These are phyloP conservation scores for Dothidotthia symphoricarpi DNA, from an alignment of 2,329 filamentous ascomycete genomes.

Conservation along the genomic window DNA sequence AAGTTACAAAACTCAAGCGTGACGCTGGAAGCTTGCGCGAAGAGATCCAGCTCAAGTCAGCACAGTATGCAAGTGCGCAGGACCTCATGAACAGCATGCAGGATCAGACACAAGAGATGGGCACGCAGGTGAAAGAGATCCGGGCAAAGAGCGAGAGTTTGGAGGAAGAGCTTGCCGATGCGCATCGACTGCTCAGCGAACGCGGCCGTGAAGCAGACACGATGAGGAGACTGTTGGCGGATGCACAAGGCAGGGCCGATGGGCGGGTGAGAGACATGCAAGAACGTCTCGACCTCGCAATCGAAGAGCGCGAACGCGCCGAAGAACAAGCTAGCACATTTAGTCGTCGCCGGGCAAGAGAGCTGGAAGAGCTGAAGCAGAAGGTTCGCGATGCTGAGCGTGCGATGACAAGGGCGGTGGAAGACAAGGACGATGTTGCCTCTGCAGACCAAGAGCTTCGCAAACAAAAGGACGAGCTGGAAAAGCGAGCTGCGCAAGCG, in stretches of 20 bases:
- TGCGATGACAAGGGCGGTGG: slow-evolving; percentile 65
- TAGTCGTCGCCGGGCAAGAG: slow-evolving; percentile 72
- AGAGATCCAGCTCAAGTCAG: slow-evolving; percentile 78
- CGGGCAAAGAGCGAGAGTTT: slow-evolving; percentile 77
- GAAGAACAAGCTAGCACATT: slow-evolving; percentile 85
- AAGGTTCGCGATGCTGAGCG: slow-evolving; percentile 80
- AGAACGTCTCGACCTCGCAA: slow-evolving; percentile 78
- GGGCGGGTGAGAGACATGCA: slow-evolving; percentile 83
- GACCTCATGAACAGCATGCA: slow-evolving; percentile 87
- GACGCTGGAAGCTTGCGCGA: slow-evolving; percentile 70
- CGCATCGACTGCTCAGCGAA: slow-evolving; percentile 81
- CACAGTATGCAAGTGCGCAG: slow-evolving; percentile 82
- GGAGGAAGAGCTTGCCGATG: slow-evolving; percentile 88
- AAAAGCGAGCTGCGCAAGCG: slow-evolving; percentile 66
- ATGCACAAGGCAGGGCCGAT: slow-evolving; percentile 82
- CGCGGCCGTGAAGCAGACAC: slow-evolving; percentile 90
- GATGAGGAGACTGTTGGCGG: slow-evolving; percentile 83
- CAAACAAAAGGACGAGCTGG: slow-evolving; percentile 70
- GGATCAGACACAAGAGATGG: slow-evolving; percentile 84
- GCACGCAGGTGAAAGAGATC: slow-evolving; percentile 87
- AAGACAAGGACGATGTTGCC: slow-evolving; percentile 77
- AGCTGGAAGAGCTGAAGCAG: slow-evolving; percentile 80
- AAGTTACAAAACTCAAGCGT: slow-evolving; percentile 64
- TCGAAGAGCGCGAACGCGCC: slow-evolving; percentile 90
- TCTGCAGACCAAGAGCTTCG: slow-evolving; percentile 72